These are phyloP conservation scores for Pseudopyrenochaeta lycopersici DNA, from an alignment of 2,329 filamentous ascomycete genomes.

Conservation along the genomic window DNA sequence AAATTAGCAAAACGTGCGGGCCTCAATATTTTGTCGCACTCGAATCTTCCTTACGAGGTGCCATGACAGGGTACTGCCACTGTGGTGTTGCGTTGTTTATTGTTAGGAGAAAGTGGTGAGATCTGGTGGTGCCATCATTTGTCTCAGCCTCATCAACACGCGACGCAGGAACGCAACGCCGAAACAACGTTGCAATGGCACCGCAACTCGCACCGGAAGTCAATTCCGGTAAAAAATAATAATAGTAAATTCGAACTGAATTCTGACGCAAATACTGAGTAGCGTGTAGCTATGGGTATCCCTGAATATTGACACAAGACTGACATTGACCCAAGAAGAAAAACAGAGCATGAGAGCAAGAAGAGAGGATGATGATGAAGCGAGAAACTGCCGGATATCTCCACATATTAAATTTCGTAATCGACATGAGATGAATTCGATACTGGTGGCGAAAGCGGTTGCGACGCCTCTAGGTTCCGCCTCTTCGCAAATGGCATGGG, in stretches of 20 bases:
- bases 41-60: neutral
- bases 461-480: slow-evolving; percentile 20
- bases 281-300: slow-evolving; percentile 1
- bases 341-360: neutral
- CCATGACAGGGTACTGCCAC: neutral
- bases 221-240: neutral
- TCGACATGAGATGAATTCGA: slow-evolving; percentile 27
- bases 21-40: neutral
- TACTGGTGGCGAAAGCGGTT: slow-evolving; percentile 37
- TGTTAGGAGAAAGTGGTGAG: slow-evolving; percentile 9
- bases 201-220: no score
- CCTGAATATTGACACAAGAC: neutral
- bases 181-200: neutral
- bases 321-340: neutral
- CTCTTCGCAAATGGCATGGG: slow-evolving; percentile 28
- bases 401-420: neutral
- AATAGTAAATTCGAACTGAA: no score
- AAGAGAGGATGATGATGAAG: neutral
- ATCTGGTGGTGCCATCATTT: slow-evolving; percentile 8
- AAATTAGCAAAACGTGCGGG: neutral
- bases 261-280: neutral
- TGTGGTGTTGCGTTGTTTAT: slow-evolving; percentile 1
- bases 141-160: neutral
- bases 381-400: neutral
- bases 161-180: neutral